Evolutionary conservation across 2,329 filamentous ascomycete genomes (phyloP).

Genomic region (Mariannaea sp.): DNA sequence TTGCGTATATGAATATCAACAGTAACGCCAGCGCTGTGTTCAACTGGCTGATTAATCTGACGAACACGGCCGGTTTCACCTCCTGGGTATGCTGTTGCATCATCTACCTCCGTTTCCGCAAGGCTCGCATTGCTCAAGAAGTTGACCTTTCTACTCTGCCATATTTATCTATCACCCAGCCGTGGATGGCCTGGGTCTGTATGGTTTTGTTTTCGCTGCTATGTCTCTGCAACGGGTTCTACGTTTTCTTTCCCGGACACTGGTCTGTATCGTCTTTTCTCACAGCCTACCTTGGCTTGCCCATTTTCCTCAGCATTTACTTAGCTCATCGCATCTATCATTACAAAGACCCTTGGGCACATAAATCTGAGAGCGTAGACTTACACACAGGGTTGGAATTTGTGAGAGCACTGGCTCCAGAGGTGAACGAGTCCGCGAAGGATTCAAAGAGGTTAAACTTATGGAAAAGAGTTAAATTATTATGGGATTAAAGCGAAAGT

Average conservation of each 20-base stretch:
- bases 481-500: no score
- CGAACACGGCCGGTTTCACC: slow-evolving; percentile 56
- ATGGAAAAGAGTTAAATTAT: no score
- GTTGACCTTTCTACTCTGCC: slow-evolving; percentile 55
- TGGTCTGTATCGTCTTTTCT: slow-evolving; percentile 63
- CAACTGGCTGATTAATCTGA: slow-evolving; percentile 61
- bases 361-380: no score
- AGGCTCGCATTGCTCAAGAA: slow-evolving; percentile 49
- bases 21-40: slow-evolving; percentile 62
- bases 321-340: slow-evolving; percentile 38
- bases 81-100: slow-evolving; percentile 60
- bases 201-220: slow-evolving; percentile 56
- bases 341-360: no score
- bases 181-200: slow-evolving; percentile 59
- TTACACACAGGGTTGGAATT: no score
- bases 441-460: no score
- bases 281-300: slow-evolving; percentile 68
- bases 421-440: no score
- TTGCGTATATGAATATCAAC: slow-evolving; percentile 66
- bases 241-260: slow-evolving; percentile 63
- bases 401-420: no score
- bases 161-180: no score
- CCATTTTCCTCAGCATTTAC: slow-evolving; percentile 61
- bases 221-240: slow-evolving; percentile 68
- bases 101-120: slow-evolving; percentile 60